Percentiles rank a stretch among this genome's conserved stretches.
Evolutionary conservation across 164 flowering plant species (phyloP).

Genomic region (Cinnamomum chago): DNA sequence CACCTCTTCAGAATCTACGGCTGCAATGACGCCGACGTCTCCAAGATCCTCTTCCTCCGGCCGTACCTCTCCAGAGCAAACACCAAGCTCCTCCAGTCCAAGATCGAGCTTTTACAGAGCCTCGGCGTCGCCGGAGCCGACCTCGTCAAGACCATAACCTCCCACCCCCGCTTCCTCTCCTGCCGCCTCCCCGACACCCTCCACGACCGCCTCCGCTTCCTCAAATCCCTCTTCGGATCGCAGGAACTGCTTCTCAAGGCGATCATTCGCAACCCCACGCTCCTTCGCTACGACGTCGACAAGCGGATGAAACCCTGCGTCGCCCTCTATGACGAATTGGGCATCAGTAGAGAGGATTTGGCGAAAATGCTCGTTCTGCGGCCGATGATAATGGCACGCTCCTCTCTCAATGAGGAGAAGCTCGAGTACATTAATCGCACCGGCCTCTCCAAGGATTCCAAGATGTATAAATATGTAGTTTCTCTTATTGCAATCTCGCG

Average conservation of each 20-base stretch:
- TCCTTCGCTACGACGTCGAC: constrained; percentile 46
- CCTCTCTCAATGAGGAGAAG: constrained; percentile 44
- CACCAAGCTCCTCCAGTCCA: constrained; percentile 26
- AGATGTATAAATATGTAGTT: constrained; percentile 60
- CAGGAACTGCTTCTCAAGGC: constrained; percentile 36
- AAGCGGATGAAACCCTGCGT: constrained; percentile 38
- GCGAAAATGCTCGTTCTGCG: constrained; percentile 35
- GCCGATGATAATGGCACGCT: constrained; percentile 54
- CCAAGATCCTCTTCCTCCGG: constrained; percentile 29
- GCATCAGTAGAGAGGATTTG: constrained; percentile 40
- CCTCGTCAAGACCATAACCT: constrained; percentile 51
- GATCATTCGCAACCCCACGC: constrained; percentile 52
- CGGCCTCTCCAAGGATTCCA: constrained; percentile 37
- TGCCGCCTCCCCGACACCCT: constrained; percentile 26
- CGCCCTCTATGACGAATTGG: constrained; percentile 39
- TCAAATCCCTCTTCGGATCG: constrained; percentile 42
- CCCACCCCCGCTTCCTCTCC: constrained; percentile 54
- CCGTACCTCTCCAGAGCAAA: constrained; percentile 36
- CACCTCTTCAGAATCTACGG: constrained; percentile 13
- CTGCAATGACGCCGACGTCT: constrained; percentile 41
- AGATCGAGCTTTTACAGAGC: constrained; percentile 27
- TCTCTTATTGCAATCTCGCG: constrained; percentile 54
- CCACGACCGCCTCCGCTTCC: constrained; percentile 40
- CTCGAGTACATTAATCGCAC: constrained; percentile 42
- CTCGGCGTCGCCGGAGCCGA: constrained; percentile 44